phyloP scores from a whole-genome alignment of 1,284 basidiomycete species.

The Quambalaria eucalypti region DNA sequence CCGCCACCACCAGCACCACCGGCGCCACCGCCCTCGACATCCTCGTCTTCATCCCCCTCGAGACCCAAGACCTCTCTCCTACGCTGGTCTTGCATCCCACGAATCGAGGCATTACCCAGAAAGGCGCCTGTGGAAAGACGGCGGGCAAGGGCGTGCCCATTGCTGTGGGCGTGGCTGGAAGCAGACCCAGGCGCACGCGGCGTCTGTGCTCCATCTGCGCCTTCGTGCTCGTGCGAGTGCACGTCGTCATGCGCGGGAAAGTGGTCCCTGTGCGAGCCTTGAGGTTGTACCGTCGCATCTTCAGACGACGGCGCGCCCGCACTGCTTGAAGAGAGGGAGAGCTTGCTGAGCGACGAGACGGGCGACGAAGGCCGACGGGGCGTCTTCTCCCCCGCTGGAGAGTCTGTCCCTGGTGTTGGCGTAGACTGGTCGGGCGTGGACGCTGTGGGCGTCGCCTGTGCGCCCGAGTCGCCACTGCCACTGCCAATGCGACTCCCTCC shows the following conservation, averaged over 20 bases:
- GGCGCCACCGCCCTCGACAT: conserved; percentile 10
- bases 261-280: conserved; percentile 1
- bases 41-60: conserved; percentile 10
- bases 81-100: conserved; percentile 29
- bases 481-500: too few species aligned
- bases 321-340: background rate
- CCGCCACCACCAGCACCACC: conserved; percentile 4
- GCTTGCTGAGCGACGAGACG: background rate
- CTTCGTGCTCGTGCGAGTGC: conserved; percentile 3
- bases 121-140: conserved; percentile 34
- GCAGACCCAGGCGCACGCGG: conserved; percentile 5
- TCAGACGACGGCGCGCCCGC: background rate
- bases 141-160: conserved; percentile 16
- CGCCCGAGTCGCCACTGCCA: too few species aligned
- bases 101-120: conserved; percentile 15
- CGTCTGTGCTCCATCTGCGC: conserved; percentile 10
- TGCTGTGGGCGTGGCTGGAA: conserved; percentile 2
- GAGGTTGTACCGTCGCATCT: background rate
- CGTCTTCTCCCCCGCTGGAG: conserved; percentile 2
- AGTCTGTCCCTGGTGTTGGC: too few species aligned
- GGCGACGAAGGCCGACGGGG: conserved; percentile 3
- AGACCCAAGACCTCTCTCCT: conserved; percentile 22
- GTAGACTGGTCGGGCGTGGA: background rate
- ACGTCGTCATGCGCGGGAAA: background rate
- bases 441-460: too few species aligned